A percentile compares a stretch with the other conserved stretches of the same genome.
These are phyloP conservation scores for Sindora glabra DNA, from an alignment of 306 rosid genomes.

Conservation along the genomic window DNA sequence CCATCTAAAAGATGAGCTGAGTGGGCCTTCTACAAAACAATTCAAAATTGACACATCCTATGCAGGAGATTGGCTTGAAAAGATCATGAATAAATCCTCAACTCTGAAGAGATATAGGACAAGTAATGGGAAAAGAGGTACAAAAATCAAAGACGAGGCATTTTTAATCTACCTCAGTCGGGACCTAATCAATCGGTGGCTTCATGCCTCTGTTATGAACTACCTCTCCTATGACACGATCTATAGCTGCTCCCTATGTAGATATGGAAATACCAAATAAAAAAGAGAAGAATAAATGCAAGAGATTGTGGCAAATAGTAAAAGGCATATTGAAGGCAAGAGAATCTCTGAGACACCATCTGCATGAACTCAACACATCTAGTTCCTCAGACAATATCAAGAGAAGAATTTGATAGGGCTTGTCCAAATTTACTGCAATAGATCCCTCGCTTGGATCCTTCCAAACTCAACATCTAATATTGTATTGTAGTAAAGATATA, in stretches of 20 bases:
- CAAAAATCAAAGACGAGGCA: too few relatives aligned
- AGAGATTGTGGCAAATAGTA: too few relatives aligned
- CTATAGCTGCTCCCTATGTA: constrained; percentile 83
- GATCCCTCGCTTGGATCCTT: constrained; percentile 94
- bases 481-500: constrained; percentile 10
- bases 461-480: constrained; percentile 84
- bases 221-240: constrained; percentile 81
- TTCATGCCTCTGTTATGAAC: constrained; percentile 81
- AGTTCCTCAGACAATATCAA: constrained; percentile 90
- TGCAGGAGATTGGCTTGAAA: too few relatives aligned
- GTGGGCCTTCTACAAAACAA: too few relatives aligned
- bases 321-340: too few relatives aligned
- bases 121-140: too few relatives aligned
- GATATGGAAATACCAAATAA: constrained; percentile 14
- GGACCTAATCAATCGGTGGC: constrained; percentile 81
- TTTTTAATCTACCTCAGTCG: too few relatives aligned
- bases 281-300: not conserved
- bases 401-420: constrained; percentile 94
- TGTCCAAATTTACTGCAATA: constrained; percentile 90
- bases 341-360: constrained; percentile 96
- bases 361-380: constrained; percentile 84
- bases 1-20: too few relatives aligned
- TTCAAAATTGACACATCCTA: too few relatives aligned
- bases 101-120: too few relatives aligned
- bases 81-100: too few relatives aligned